phyloP scores from a whole-genome alignment of 805 yeast genomes.

The Ogataea saltuana region DNA sequence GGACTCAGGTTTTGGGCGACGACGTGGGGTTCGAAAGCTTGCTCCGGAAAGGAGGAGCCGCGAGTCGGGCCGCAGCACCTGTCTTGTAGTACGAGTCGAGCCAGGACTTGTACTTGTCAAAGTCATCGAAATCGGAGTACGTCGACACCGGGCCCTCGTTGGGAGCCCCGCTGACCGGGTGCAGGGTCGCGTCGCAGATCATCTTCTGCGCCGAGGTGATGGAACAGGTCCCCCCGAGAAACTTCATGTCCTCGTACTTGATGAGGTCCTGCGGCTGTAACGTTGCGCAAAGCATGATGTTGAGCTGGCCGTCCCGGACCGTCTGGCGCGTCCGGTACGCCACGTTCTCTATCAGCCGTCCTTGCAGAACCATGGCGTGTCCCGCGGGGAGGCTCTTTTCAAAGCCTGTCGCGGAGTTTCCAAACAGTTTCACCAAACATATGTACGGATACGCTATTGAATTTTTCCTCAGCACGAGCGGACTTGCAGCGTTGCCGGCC shows the following conservation, averaged over 20 bases:
- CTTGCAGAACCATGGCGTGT: conserved; percentile 41
- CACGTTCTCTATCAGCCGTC: conserved; percentile 42
- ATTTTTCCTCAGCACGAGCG: conserved; percentile 20
- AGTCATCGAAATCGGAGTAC: conserved; percentile 22
- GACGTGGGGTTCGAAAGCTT: too few relatives aligned
- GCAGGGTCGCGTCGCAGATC: conserved; percentile 12
- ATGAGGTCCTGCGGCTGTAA: conserved; percentile 29
- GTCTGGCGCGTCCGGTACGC: conserved; percentile 32
- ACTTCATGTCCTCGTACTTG: conserved; percentile 29
- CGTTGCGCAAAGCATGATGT: conserved; percentile 29
- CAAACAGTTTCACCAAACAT: conserved; percentile 26
- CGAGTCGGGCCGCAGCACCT: neutral
- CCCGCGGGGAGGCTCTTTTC: conserved; percentile 35
- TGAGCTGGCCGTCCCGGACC: conserved; percentile 7
- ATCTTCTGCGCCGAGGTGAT: conserved; percentile 18
- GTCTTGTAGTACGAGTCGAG: conserved; percentile 21
- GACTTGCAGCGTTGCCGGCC: conserved; percentile 2
- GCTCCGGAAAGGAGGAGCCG: neutral
- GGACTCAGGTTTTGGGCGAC: neutral
- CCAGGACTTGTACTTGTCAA: conserved; percentile 29
- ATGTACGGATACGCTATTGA: conserved; percentile 34
- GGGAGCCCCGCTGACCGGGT: neutral
- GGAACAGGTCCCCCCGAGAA: conserved; percentile 15
- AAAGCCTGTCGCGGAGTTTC: conserved; percentile 6
- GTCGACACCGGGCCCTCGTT: conserved; percentile 3